A percentile compares a stretch with the other conserved stretches of the same genome.
Conservation (phyloP, 202 grass and related monocot species). For the Elaeis oleifera region DNA sequence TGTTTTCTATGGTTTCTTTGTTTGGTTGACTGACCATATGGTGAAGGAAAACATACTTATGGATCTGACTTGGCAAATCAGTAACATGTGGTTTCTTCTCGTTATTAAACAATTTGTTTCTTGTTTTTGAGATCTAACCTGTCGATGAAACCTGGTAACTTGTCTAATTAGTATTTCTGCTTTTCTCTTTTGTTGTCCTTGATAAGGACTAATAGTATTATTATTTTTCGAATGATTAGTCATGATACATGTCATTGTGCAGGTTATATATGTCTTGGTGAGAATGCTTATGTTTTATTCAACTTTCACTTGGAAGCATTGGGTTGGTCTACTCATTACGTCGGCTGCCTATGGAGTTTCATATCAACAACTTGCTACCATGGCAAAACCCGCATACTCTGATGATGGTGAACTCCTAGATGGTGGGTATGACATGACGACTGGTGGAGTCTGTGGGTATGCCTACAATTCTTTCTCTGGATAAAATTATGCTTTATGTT, state of each 20-base stretch:
- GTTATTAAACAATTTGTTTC: neutral
- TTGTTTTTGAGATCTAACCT: neutral
- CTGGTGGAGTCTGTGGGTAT: constrained; percentile 75
- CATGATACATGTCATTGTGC: constrained; percentile 2
- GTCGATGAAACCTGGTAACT: too few species aligned
- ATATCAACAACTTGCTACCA: constrained; percentile 86
- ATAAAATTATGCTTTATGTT: neutral
- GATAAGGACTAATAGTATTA: too few species aligned
- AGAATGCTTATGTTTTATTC: constrained; percentile 83
- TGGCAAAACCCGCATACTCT: constrained; percentile 63
- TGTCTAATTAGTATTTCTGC: too few species aligned
- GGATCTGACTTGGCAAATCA: too few species aligned
- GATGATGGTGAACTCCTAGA: constrained; percentile 60
- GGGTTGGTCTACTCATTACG: constrained; percentile 75
- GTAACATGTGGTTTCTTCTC: neutral
- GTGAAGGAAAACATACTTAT: too few species aligned
- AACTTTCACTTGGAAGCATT: constrained; percentile 97
- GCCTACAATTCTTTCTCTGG: constrained; percentile 1
- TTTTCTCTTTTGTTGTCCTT: too few species aligned
- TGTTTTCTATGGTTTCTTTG: too few species aligned
- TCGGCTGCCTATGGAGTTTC: constrained; percentile 64
- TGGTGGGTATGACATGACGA: constrained; percentile 70
- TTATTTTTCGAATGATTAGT: too few species aligned
- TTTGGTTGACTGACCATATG: too few species aligned
- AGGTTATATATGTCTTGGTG: constrained; percentile 69